Conservation (phyloP, 768 basidiomycete genomes). For the Podaxis sp. region DNA sequence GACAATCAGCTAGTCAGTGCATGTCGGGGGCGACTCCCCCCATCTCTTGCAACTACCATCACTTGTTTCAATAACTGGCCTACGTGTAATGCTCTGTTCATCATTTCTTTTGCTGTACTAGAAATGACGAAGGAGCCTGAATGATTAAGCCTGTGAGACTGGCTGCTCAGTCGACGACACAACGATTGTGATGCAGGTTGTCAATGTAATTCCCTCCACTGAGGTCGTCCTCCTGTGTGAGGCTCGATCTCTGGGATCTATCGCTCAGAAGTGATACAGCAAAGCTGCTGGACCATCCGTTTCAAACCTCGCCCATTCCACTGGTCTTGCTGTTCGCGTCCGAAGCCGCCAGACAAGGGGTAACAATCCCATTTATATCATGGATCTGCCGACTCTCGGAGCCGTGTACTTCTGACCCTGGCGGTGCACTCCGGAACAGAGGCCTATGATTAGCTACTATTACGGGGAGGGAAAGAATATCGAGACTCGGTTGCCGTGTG, state of each 20-base stretch:
- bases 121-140: not conserved
- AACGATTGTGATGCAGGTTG: not conserved
- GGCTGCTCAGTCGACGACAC: not conserved
- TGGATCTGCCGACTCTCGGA: not conserved
- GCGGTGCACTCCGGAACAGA: constrained; percentile 4
- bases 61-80: not conserved
- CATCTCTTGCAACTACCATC: not conserved
- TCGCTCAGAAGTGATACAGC: not conserved
- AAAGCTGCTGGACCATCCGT: not conserved
- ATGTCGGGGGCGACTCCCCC: not conserved
- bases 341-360: not conserved
- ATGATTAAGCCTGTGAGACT: not conserved
- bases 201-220: not conserved
- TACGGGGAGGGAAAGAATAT: not conserved
- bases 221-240: not conserved
- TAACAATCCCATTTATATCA: not conserved
- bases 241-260: not conserved
- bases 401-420: constrained; percentile 2
- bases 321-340: not conserved
- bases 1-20: not conserved
- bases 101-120: not conserved
- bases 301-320: not conserved
- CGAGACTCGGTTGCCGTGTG: not conserved
- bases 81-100: not conserved
- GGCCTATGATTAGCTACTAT: not conserved